Percentiles rank a stretch among this genome's conserved stretches.
phyloP scores from a whole-genome alignment of 2,329 filamentous ascomycete genomes.

The Penicillium sp. region DNA sequence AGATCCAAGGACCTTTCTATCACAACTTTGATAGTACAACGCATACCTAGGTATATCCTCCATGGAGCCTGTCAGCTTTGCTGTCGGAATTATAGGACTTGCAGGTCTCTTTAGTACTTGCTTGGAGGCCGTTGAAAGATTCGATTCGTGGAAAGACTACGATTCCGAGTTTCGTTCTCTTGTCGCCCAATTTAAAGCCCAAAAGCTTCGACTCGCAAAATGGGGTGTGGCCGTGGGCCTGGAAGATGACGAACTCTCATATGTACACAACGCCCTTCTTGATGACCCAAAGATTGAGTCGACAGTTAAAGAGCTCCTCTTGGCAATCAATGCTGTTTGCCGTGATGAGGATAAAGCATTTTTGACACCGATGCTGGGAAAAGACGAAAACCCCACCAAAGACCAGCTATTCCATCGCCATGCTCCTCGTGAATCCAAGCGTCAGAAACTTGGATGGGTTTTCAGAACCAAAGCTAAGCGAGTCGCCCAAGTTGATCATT shows the following conservation, averaged over 20 bases:
- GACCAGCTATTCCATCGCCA: not conserved
- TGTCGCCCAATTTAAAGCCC: slow-evolving; percentile 5
- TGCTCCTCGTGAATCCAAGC: not conserved
- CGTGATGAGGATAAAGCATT: slow-evolving; percentile 1
- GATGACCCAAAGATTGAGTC: slow-evolving; percentile 4
- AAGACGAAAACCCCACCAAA: not conserved
- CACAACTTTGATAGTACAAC: no score
- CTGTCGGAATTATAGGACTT: slow-evolving; percentile 8
- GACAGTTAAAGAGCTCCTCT: slow-evolving; percentile 1
- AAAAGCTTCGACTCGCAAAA: slow-evolving; percentile 9
- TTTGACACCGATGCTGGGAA: not conserved
- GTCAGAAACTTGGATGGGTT: slow-evolving; percentile 8
- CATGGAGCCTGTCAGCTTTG: slow-evolving; percentile 31
- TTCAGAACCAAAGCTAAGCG: slow-evolving; percentile 2
- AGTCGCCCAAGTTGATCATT: slow-evolving; percentile 5
- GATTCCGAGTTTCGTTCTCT: slow-evolving; percentile 5
- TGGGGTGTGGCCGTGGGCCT: slow-evolving; percentile 11
- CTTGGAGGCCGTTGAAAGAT: slow-evolving; percentile 1
- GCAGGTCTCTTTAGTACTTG: slow-evolving; percentile 12
- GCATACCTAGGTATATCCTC: slow-evolving; percentile 15
- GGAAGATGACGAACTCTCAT: not conserved
- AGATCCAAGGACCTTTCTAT: no score
- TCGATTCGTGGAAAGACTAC: slow-evolving; percentile 8
- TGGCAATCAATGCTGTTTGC: not conserved
- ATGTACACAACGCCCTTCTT: slow-evolving; percentile 7